Percentiles rank a stretch among this genome's conserved stretches.
phyloP scores from a whole-genome alignment of 2,329 filamentous ascomycete species.

The Arthroderma sp. region DNA sequence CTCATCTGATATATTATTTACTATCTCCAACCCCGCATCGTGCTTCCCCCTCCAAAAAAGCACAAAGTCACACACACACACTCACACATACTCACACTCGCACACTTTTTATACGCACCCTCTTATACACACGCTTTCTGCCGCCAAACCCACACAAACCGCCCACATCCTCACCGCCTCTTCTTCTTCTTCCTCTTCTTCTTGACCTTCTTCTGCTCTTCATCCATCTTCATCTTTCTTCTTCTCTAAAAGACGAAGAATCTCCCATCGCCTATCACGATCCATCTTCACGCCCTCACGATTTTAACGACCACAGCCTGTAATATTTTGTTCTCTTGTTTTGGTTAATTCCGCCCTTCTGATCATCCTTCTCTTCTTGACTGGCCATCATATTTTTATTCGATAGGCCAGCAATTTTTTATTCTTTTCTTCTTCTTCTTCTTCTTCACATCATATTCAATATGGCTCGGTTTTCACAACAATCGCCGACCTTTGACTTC shows the following conservation, averaged over 20 bases:
- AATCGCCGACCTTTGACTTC: constrained; percentile 26
- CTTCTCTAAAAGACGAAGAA: background rate
- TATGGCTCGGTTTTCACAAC: constrained; percentile 34
- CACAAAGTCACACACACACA: background rate
- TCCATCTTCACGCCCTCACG: background rate
- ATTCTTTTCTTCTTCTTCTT: constrained; percentile 1
- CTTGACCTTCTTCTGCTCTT: constrained; percentile 6
- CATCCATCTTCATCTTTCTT: constrained; percentile 3
- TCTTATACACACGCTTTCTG: constrained; percentile 1
- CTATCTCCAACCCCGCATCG: background rate
- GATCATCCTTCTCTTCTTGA: constrained; percentile 7
- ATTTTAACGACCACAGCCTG: background rate
- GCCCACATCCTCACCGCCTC: constrained; percentile 1
- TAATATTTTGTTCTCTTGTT: constrained; percentile 3
- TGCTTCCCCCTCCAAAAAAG: background rate
- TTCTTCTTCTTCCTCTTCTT: constrained; percentile 4
- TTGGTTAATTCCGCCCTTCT: constrained; percentile 1
- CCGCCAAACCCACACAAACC: background rate
- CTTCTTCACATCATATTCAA: constrained; percentile 7
- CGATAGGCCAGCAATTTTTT: constrained; percentile 3
- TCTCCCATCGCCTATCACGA: too few relatives aligned
- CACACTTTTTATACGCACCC: background rate
- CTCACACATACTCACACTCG: background rate
- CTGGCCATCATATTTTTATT: constrained; percentile 4
- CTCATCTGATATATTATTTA: background rate